Base-by-base conservation (phyloP, 164 flowering plant genomes). In the Stephania yunnanensis region DNA sequence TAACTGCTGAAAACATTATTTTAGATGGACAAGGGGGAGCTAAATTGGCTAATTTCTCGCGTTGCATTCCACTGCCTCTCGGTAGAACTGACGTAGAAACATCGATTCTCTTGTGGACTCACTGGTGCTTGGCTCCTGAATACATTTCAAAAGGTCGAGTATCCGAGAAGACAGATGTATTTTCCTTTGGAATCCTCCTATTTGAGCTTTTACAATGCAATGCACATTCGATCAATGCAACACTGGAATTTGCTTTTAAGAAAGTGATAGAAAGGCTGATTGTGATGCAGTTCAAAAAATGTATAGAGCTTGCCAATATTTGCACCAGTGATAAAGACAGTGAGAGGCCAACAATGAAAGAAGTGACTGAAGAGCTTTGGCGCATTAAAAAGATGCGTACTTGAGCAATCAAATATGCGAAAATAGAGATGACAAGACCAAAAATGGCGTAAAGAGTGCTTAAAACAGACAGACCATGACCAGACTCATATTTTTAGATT, bases 71-170 rank as follows among this genome's bases (percentile, higher is more conserved):
- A 6, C 48, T 61, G 36, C 76, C 76, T 17, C 9, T 66, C n/a
- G 70, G 58, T 10, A 31, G 64, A 36, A 65, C 70, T 15, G 68
- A 74, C 5, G 69, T 65, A 13, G 58, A 65, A 46, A n/a, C 3
- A 5, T 7, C 0, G 1, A 46, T 55, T 12, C 15, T 73, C 36
- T 19, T 15, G 67, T 70, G 76, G 36, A 46, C 61, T 19, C 19
- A 53, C 11, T 70, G 76, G 25, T 72, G 17, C 20, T 12, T 72
- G 8, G 74, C n/a, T 58, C 68, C 74, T 13, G 67, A 72, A 30
- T 72, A 72, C 50, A 29, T 55, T 25, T 19, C 65, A 17, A 20
- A 31, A 15, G 67, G 68, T 29, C 46, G 48, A 46, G 9, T 71
- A 11, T 30, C 73, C 0, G 63, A 71, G 12, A 71, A 52, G 30